These are phyloP conservation scores for Henckelia pumila DNA, from an alignment of 257 asterid species.

Conservation along the genomic window DNA sequence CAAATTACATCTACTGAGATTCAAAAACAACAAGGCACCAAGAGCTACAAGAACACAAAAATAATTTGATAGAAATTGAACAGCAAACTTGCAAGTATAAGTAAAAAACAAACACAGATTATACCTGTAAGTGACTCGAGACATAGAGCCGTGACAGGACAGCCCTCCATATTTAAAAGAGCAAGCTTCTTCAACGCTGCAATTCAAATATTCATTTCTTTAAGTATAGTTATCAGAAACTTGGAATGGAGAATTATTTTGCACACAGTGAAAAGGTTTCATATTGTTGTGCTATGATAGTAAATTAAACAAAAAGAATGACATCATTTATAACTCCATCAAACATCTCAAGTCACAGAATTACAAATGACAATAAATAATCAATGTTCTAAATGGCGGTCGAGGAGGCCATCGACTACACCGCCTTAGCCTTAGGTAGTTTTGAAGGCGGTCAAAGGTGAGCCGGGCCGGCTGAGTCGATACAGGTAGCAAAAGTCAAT, in stretches of 20 bases:
- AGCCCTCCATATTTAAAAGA: slow-evolving; percentile 88
- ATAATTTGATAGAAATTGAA: not conserved
- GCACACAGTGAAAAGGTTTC: slow-evolving; percentile 7
- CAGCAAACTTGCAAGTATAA: not conserved
- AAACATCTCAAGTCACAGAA: not conserved
- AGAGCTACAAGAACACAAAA: slow-evolving; percentile 54
- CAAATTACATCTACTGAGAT: slow-evolving; percentile 82
- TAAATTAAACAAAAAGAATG: not conserved
- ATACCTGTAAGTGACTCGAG: slow-evolving; percentile 83
- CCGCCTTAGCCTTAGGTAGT: too few relatives aligned
- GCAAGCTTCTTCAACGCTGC: slow-evolving; percentile 68
- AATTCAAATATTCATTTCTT: slow-evolving; percentile 17
- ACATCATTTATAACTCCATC: not conserved
- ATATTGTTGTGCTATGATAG: not conserved
- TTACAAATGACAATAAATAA: not conserved
- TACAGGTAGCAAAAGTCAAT: too few relatives aligned
- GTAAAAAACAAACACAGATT: slow-evolving; percentile 14
- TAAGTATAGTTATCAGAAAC: not conserved
- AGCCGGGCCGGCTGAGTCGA: too few relatives aligned
- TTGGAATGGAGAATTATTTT: not conserved
- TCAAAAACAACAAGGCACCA: slow-evolving; percentile 55
- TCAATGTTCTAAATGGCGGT: too few relatives aligned
- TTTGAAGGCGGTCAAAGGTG: too few relatives aligned
- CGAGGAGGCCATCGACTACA: too few relatives aligned
- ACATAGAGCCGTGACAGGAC: slow-evolving; percentile 80